phyloP scores from a whole-genome alignment of 2,329 filamentous ascomycete species.

The Trichoderma atroviride region DNA sequence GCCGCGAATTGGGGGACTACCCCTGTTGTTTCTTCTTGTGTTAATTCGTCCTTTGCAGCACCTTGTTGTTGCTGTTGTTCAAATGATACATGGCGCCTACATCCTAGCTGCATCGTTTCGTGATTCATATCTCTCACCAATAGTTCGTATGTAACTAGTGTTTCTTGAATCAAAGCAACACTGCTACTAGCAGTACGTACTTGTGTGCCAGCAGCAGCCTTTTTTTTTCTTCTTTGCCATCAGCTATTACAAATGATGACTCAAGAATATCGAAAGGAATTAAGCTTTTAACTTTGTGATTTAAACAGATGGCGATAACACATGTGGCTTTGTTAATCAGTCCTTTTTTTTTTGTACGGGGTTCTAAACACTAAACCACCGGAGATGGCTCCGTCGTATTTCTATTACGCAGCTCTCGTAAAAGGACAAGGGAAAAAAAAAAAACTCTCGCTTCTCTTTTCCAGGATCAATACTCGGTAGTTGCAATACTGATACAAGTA shows the following conservation, averaged over 20 bases:
- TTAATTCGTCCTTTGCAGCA: not conserved
- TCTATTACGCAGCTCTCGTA: not conserved
- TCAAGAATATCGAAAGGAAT: not conserved
- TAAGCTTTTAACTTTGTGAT: slow-evolving; percentile 11
- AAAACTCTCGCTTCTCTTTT: not conserved
- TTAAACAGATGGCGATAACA: not conserved
- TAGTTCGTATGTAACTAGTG: not conserved
- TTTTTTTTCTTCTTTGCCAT: not conserved
- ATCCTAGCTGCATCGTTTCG: not conserved
- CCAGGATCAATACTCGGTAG: not conserved
- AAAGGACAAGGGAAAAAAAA: not conserved
- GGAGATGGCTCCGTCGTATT: not conserved
- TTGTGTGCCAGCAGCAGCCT: not conserved
- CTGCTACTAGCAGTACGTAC: not conserved
- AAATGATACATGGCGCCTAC: not conserved
- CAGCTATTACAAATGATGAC: slow-evolving; percentile 7
- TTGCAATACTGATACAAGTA: not conserved
- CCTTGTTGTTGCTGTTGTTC: not conserved
- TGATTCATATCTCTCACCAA: not conserved
- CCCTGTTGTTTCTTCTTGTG: not conserved
- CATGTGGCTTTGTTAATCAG: not conserved
- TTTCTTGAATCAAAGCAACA: not conserved
- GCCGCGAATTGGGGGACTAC: too few relatives aligned
- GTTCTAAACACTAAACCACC: not conserved
- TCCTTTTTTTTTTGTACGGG: not conserved